phyloP scores from a whole-genome alignment of 768 basidiomycete species.

The Melanogaster broomeanus region DNA sequence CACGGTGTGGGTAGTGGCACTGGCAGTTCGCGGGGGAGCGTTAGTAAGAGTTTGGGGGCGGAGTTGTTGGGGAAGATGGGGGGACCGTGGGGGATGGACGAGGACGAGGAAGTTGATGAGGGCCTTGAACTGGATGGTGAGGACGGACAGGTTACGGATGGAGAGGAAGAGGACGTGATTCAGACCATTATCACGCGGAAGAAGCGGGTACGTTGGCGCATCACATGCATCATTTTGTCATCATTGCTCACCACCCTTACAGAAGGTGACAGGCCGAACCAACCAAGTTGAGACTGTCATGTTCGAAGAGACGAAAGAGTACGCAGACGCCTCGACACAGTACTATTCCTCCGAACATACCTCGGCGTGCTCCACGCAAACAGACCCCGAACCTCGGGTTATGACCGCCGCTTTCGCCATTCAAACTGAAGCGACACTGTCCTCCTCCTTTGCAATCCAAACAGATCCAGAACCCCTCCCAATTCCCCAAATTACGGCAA shows the following conservation, averaged over 20 bases:
- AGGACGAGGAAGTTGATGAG: conserved; percentile 41
- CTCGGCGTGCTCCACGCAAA: conserved; percentile 53
- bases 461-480: conserved; percentile 39
- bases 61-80: conserved; percentile 69
- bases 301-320: conserved; percentile 70
- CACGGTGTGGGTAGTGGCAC: conserved; percentile 42
- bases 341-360: conserved; percentile 61
- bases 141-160: conserved; percentile 58
- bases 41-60: conserved; percentile 76
- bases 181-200: conserved; percentile 89
- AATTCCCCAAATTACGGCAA: conserved; percentile 33
- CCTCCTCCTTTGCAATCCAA: conserved; percentile 34
- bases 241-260: conserved; percentile 11
- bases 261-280: conserved; percentile 71
- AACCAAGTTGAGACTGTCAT: conserved; percentile 45
- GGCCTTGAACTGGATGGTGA: conserved; percentile 37
- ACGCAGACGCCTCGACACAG: conserved; percentile 72
- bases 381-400: conserved; percentile 57
- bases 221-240: conserved; percentile 9
- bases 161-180: conserved; percentile 64
- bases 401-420: conserved; percentile 47
- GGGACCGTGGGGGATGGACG: conserved; percentile 42
- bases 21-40: conserved; percentile 52
- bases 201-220: conserved; percentile 55
- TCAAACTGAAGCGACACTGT: conserved; percentile 52